Base-by-base conservation (phyloP, 345 rosid genomes). In the Hibiscus trionum region DNA sequence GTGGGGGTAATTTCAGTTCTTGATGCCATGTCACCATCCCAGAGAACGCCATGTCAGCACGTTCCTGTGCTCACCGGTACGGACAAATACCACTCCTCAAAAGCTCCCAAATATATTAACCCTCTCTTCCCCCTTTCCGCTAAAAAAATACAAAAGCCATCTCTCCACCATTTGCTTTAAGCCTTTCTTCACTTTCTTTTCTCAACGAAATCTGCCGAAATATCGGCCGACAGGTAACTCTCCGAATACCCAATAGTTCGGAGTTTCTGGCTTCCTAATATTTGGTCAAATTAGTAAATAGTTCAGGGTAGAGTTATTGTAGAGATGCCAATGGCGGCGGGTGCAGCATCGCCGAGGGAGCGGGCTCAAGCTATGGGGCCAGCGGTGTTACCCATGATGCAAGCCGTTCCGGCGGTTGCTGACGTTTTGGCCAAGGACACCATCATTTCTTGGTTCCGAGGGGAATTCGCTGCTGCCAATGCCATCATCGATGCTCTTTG, bases 381-480 rank as follows among this genome's bases (percentile, higher is more conserved):
- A 1, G 7, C 66, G 8, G 61, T 71, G 57, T 79, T 16, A 62
- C 72, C 80, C 14, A 9, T 78, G 56, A 64, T 76, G 44, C 80
- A 65, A 53, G 66, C 81, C 2, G 39, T 42, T 5, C 76, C 84
- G 35, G 68, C 55, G 33, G 75, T 80, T 17, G 33, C 86, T 0
- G 92, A 92, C 53, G 75, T 89, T 6, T 81, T 87, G 65, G 96
- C 97, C 8, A 95, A 84, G 70, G 99, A 95, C 80, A 90, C 97
- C 70, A 83, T 88, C 65, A 85, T 90, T 37, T 80, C 89, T 42
- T 95, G 97, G 99, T 87, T 83, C 73, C 87, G 92, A 0, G 89
- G 97, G 1, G 99, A 95, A 85, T 95, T 95, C 65, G 99, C 97
- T 4, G 99, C 97, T 2, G 93, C 99, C 7, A 95, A 95, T 72